These are phyloP conservation scores for Mycena latifolia DNA, from an alignment of 768 basidiomycete species.

Conservation along the genomic window DNA sequence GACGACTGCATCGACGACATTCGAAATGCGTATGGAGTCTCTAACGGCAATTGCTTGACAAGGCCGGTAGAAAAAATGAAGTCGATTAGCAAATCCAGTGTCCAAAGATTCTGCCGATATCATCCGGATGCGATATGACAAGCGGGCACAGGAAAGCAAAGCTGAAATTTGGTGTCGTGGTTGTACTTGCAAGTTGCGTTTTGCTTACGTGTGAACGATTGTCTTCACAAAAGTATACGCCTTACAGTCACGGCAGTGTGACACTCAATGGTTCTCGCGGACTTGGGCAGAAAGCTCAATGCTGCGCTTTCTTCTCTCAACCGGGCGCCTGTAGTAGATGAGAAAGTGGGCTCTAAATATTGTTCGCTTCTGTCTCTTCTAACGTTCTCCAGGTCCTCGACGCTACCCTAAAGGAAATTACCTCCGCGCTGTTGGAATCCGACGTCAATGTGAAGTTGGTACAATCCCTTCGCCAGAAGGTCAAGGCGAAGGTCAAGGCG, in stretches of 20 bases:
- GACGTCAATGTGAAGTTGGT: constrained; percentile 99
- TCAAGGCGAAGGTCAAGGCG: constrained; percentile 91
- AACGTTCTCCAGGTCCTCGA: constrained; percentile 81
- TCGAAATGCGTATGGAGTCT: no score
- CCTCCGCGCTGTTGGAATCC: constrained; percentile 92
- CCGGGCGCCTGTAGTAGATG: constrained; percentile 89
- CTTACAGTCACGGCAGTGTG: not conserved
- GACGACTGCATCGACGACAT: no score
- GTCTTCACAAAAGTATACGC: no score
- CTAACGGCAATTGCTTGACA: no score
- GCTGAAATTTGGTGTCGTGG: no score
- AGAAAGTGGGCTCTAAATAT: constrained; percentile 70
- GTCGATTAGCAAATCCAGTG: no score
- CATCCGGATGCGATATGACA: no score
- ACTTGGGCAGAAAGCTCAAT: constrained; percentile 94
- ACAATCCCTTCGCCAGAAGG: constrained; percentile 85
- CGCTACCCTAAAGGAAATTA: constrained; percentile 94
- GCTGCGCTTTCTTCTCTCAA: constrained; percentile 92
- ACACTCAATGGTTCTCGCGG: constrained; percentile 88
- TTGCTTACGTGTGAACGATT: no score
- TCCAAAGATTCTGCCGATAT: no score
- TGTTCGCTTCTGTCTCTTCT: constrained; percentile 3
- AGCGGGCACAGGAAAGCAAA: no score
- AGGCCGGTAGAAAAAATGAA: no score
- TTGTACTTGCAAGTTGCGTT: no score